Evolutionary conservation across 2,329 filamentous ascomycete species (phyloP), one percentile per base, ranked within the genome.

Genomic region (Pyricularia grisea): DNA sequence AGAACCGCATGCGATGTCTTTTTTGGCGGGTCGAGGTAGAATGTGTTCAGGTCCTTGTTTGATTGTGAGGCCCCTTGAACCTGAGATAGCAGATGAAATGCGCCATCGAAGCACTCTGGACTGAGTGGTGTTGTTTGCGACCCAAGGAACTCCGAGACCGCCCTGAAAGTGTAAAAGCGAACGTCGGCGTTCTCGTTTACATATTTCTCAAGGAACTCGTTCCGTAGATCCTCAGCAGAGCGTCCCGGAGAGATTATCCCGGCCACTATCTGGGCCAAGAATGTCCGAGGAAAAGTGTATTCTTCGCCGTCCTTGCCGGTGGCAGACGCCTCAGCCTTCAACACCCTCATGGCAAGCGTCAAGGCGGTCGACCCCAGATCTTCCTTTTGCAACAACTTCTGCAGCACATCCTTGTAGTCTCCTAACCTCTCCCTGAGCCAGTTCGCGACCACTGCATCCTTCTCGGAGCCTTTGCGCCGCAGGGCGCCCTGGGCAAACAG

Each of bases 121-220:
- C 75, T 72, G 25, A 72, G 71, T 4, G 71, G 70, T 23, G 70
- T 74, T 7, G 71, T 69, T 27, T 72, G 68, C 23, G 76, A 72
- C 20, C 50, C 55, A 3, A 74, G 64, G 27, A 73, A 72, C 66
- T 75, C 74, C 25, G 73, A 74, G 73, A 97, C 82, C 17, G 87
- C 86, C 74, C 89, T 85, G 76, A 97, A 92, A 0, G 93, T 92
- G 77, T 91, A 93, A 77, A 90, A 97, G 72, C 92, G 86, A 70
- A 97, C 84, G 78, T 98, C 95, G 74, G 95, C 91, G 76, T 90
- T 93, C 77, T 90, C 84, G 76, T 92, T 89, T 67, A 93, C 83
- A 76, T 89, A 97, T 72, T 92, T 92, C 70, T 92, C 86, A 30
- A 90, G 83, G 72, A 94, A 97, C 69, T 92, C 89, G 65, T 87